Evolutionary conservation across 2,329 filamentous ascomycete species (phyloP), one percentile per base, ranked within the genome.

Genomic region (Aureobasidium sp.): DNA sequence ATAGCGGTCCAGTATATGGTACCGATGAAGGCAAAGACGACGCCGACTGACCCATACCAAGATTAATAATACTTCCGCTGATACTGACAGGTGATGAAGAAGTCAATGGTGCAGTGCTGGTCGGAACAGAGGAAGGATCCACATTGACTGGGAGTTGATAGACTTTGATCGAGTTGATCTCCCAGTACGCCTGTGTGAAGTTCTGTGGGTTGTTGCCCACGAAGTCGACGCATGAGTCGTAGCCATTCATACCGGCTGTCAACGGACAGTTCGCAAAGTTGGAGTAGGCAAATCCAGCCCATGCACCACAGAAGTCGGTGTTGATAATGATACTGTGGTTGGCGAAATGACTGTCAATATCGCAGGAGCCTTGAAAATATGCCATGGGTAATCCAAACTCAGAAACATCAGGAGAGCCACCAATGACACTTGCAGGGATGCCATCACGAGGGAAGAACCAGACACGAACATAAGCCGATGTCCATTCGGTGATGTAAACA

Each of bases 331-430:
- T 70, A 53, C 69, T 70, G 66, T 75, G 72, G 61, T 75, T 72
- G 6, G 49, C 63, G 62, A 77, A 76, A 49, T 73, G 68, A 22
- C 64, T 47, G 66, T 75, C 68, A 59, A 76, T 72, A 33, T 72
- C 62, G 58, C 75, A 77, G 22, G 61, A 62, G 11, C 72, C 74
- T 64, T 70, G 85, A 70, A 88, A 88, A 63, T 89, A 86, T 1
- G 86, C 85, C 7, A 82, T 68, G 0, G 87, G 83, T 2, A 73
- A 76, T 17, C 85, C 86, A 82, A 87, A 90, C 2, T 75, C 74
- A 52, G 78, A 80, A 0, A 86, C 82, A 67, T 88, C 79, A 0
- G 87, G 87, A 1, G 64, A 66, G n/a, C 68, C 67, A 12, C 58
- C 65, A 54, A 74, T 71, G 64, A 89, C 80, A 67, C 69, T 72